Evolutionary conservation across 129 eudicot species (phyloP).

Genomic region (Lonicera japonica): DNA sequence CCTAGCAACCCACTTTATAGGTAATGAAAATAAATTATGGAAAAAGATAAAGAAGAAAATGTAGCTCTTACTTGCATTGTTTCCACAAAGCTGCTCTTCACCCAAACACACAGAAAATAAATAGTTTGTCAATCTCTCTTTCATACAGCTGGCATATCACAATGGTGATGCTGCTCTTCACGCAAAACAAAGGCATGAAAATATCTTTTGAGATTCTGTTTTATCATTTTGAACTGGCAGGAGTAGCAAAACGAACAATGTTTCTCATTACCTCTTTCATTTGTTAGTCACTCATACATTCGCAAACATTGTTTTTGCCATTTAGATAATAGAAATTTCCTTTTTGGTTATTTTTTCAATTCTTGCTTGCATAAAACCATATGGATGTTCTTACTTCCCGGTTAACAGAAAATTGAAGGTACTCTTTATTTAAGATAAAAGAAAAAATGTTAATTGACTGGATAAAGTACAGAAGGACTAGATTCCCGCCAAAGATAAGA

Average conservation of each 20-base stretch:
- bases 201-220: background rate
- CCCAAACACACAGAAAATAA: background rate
- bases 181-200: background rate
- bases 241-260: constrained; percentile 4
- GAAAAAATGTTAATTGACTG: too few relatives aligned
- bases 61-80: background rate
- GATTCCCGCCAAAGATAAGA: too few relatives aligned
- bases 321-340: too few relatives aligned
- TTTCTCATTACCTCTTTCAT: constrained; percentile 1
- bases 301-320: too few relatives aligned
- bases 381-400: too few relatives aligned
- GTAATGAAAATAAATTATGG: constrained; percentile 2
- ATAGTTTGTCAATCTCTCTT: background rate
- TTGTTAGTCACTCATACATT: background rate
- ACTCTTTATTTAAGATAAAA: too few relatives aligned
- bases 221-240: background rate
- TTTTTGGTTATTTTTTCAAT: too few relatives aligned
- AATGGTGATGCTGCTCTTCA: background rate
- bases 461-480: too few relatives aligned
- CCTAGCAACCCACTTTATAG: constrained; percentile 11
- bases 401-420: too few relatives aligned
- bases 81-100: background rate
- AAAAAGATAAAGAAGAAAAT: background rate
- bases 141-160: too few relatives aligned
- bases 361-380: too few relatives aligned